Base-by-base conservation (phyloP, 1,139 yeast species). In the Debaryomyces sp. region DNA sequence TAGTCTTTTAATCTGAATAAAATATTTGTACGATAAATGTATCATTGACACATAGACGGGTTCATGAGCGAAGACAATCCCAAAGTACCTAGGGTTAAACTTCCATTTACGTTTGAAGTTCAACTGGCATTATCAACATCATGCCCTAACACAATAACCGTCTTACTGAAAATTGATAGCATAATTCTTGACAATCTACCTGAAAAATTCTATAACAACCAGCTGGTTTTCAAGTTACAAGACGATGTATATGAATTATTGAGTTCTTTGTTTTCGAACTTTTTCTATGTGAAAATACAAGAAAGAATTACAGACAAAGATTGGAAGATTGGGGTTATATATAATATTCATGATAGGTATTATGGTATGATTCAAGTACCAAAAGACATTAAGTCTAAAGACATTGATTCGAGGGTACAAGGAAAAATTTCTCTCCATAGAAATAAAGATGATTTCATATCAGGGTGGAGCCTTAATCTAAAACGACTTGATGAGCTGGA, bases 281-380 rank as follows among this genome's bases (percentile, higher is more conserved):
- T 55, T 47, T 56, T 53, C 36, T 51, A 55, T 29, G 59, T 54
- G 18, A 57, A 58, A 30, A 41, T 56, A 7, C 61, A 58, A 29
- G 52, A 51, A 30, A 50, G 50, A 23, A 36, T 46, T 6, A 41
- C 55, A 1, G 62, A 57, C 35, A 57, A 54, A 22, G 59, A 57
- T 29, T 51, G 48, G 37, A 46, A 50, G 5, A 32, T 36, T 4
- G 50, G 52, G 12, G 27, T 51, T 7, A 23, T 51, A n/a, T 49
- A 43, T 30, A 36, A 23, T 6, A 33, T 49, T 7, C 18, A 15
- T 9, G 40, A 45, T 8, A 24, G 41, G 13, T 39, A 35, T 15
- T 51, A 24, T 43, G 54, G 51, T 4, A 29, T 51, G 22, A 45
- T 50, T 9, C 41, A 30, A 12, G 9, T 49, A 27, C 46, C 48